Conservation (phyloP, 2,329 filamentous ascomycete genomes). For the Pseudogymnoascus sp. region DNA sequence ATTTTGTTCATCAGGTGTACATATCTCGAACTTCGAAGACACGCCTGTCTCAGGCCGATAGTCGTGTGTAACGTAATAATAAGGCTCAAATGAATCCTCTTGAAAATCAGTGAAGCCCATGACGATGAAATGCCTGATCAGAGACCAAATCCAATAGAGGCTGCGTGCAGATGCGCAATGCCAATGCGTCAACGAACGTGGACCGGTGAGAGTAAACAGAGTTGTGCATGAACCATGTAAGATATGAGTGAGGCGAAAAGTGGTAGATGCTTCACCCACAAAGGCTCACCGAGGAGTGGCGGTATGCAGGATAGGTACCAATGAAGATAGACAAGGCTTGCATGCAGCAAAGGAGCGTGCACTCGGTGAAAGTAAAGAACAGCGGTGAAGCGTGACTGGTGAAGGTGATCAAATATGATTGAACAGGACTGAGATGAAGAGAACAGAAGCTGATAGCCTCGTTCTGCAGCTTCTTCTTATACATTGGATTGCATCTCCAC, state of each 20-base stretch:
- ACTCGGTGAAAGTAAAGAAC: neutral
- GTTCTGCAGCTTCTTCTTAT: neutral
- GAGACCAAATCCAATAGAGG: neutral
- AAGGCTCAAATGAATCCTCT: neutral
- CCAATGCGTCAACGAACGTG: neutral
- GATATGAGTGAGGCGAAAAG: neutral
- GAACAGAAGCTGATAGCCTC: neutral
- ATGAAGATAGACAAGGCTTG: neutral
- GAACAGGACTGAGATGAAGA: no score
- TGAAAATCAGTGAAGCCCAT: neutral
- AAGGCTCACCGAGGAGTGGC: neutral
- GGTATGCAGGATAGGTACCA: neutral
- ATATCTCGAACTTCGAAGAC: neutral
- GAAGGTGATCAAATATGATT: no score
- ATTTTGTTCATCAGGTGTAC: neutral
- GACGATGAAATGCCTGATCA: neutral
- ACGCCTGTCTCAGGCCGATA: neutral
- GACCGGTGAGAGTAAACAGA: neutral
- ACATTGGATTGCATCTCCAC: neutral
- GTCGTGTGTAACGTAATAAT: neutral
- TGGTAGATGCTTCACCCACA: neutral
- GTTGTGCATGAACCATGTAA: neutral
- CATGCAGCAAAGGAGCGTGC: neutral
- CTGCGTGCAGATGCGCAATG: neutral
- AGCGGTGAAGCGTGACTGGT: no score